Evolutionary conservation across 1,284 basidiomycete genomes (phyloP).

Genomic region (Lentinus polychrous): DNA sequence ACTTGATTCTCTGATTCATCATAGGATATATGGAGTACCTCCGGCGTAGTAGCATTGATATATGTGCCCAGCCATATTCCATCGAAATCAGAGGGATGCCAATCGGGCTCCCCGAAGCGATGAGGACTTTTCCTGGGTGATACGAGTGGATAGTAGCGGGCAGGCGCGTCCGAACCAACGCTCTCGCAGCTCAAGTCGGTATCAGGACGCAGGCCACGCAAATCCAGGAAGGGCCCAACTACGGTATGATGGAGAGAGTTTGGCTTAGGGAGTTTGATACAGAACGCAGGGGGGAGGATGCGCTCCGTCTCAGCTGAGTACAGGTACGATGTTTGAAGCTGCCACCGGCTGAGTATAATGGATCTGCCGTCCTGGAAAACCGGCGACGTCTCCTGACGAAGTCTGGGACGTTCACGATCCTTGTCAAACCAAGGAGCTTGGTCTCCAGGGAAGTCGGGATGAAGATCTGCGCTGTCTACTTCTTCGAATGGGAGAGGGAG

Average conservation of each 20-base stretch:
- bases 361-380: not conserved
- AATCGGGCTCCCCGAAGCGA: constrained; percentile 4
- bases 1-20: constrained; percentile 6
- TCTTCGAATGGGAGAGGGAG: constrained; percentile 15
- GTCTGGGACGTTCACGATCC: constrained; percentile 10
- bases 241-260: not conserved
- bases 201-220: not conserved
- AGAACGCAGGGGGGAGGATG: not conserved
- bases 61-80: constrained; percentile 20
- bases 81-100: constrained; percentile 10
- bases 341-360: not conserved
- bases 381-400: constrained; percentile 10
- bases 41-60: constrained; percentile 12
- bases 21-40: constrained; percentile 15
- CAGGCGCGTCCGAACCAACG: not conserved
- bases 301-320: not conserved
- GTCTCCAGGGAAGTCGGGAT: constrained; percentile 12
- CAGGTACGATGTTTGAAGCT: not conserved
- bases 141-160: constrained; percentile 17
- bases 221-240: not conserved
- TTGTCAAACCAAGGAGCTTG: constrained; percentile 13
- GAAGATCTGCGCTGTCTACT: not conserved
- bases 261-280: not conserved
- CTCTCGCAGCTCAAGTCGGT: not conserved
- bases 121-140: not conserved